Evolutionary conservation across 2,329 filamentous ascomycete genomes (phyloP).

Genomic region (Blastomyces emzantsi): DNA sequence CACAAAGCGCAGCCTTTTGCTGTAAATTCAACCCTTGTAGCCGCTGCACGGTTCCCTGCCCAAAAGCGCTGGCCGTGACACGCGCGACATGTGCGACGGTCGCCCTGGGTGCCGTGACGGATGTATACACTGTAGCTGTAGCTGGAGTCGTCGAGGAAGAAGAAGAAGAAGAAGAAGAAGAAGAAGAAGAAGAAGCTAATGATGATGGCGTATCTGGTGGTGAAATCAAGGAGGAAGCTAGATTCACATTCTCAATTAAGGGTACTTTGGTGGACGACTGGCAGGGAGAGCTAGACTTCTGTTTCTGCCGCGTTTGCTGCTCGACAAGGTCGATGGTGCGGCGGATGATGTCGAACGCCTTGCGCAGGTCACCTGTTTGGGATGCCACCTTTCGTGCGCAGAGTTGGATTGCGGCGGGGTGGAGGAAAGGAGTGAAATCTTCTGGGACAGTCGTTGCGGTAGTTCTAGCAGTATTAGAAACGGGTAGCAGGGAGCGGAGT

Average conservation of each 20-base stretch:
- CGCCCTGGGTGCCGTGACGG: constrained; percentile 75
- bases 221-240: constrained; percentile 35
- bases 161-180: constrained; percentile 28
- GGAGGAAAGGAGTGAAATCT: constrained; percentile 74
- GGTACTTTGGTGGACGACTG: constrained; percentile 30
- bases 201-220: constrained; percentile 66
- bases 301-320: constrained; percentile 65
- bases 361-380: constrained; percentile 87
- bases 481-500: constrained; percentile 62
- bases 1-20: constrained; percentile 89
- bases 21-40: constrained; percentile 86
- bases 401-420: constrained; percentile 86
- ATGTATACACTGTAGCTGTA: constrained; percentile 49
- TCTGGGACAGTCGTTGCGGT: background rate
- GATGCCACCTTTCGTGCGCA: constrained; percentile 91
- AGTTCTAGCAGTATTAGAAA: constrained; percentile 35
- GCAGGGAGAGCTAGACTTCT: constrained; percentile 39
- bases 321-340: constrained; percentile 85
- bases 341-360: constrained; percentile 89
- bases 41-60: constrained; percentile 76
- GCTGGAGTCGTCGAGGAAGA: constrained; percentile 44
- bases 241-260: background rate
- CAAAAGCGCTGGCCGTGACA: constrained; percentile 81
- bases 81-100: constrained; percentile 87
- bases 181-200: constrained; percentile 37